Conservation (phyloP, 768 basidiomycete species). For the Pulveroboletus sp. region DNA sequence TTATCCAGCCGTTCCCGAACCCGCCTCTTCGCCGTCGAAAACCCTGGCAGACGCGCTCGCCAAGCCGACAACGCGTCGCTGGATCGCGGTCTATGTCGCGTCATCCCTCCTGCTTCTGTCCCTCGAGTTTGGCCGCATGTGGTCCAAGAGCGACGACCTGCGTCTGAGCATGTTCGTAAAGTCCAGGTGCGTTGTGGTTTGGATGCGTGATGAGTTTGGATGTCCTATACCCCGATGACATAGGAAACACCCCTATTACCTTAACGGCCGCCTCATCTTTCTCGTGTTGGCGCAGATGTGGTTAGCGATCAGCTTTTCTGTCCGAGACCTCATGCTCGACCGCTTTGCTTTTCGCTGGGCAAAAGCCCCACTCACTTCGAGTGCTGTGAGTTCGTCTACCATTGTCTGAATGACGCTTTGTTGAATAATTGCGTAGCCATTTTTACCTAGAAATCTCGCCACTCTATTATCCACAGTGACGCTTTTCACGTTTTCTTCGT, state of each 20-base stretch:
- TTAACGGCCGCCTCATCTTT: conserved; percentile 67
- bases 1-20: conserved; percentile 41
- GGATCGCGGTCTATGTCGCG: conserved; percentile 43
- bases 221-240: neutral
- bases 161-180: conserved; percentile 58
- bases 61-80: conserved; percentile 44
- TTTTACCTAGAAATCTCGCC: conserved; percentile 15
- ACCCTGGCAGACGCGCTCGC: conserved; percentile 43
- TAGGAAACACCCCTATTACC: conserved; percentile 72
- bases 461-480: conserved; percentile 35
- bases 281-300: conserved; percentile 50
- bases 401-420: neutral
- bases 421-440: conserved; percentile 14
- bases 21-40: conserved; percentile 50
- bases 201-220: neutral
- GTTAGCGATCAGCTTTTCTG: conserved; percentile 43
- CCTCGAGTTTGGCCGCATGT: conserved; percentile 40
- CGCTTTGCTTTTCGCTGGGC: conserved; percentile 51
- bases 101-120: conserved; percentile 44
- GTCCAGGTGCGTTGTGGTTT: conserved; percentile 45
- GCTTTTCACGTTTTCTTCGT: conserved; percentile 39
- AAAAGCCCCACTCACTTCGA: conserved; percentile 9
- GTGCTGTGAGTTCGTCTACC: conserved; percentile 19
- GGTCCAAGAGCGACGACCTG: conserved; percentile 33
- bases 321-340: conserved; percentile 62